Evolutionary conservation across 371 early-diverging fungal genomes (phyloP), one percentile per base, ranked within the genome.

Genomic region (Apophysomyces sp.): DNA sequence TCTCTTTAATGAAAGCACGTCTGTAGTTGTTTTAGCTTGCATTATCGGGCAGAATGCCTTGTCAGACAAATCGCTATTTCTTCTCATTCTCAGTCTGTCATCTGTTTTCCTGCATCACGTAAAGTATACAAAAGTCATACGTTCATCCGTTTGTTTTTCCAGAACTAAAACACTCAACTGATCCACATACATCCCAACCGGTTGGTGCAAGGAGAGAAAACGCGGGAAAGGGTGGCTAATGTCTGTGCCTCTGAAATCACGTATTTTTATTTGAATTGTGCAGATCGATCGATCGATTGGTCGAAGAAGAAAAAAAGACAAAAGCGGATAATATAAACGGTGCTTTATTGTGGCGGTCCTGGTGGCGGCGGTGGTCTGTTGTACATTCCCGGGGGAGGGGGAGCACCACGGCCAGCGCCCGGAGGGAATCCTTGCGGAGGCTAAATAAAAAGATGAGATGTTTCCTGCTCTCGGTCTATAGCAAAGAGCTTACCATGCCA

Each of bases 381-480:
- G 44, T 62, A 72, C 65, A 71, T 71, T 52, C 74, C 73, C 32
- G 70, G 69, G 52, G 73, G 73, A 32, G 62, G 49, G 8, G 49
- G 49, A 44, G 49, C 65, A 49, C 73, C 73, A 69, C 73, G 60
- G 57, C 73, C 70, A 52, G 67, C 74, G 7, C 65, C 69, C 39
- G 55, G 63, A 57, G 66, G 67, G 66, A 68, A 69, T 44, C 69
- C 68, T 62, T 72, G 76, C 58, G 76, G 76, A 44, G 73, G 73
- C 67, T 65, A 53, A 31, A 21, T 52, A 36, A 18, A n/a, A 21
- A 16, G 31, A 24, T 31, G 52, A 3, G 32, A 41, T 3, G 21
- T n/a, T 58, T 39, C 53, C 31, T 8, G 39, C 52, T 63, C 16
- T 57, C 30, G 21, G 0, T 12, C 9, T 16, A 8, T 28, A 24